Base-by-base conservation (phyloP, 2,329 filamentous ascomycete genomes). In the Aureobasidium melanogenum region DNA sequence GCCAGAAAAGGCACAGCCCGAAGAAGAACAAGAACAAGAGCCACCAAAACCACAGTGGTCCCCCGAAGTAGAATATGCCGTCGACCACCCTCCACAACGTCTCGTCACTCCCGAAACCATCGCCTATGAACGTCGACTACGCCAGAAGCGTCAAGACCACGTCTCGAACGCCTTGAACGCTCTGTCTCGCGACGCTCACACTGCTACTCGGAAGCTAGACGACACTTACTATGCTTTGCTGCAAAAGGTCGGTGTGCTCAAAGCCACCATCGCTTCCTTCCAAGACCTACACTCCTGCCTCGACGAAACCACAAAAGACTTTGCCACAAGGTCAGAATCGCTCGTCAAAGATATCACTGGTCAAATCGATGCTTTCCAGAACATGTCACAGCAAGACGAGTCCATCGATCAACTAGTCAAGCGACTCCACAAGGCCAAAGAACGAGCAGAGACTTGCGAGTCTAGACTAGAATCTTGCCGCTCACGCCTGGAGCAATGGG, bases 281-380 rank as follows among this genome's bases (percentile, higher is more conserved):
- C 85, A 85, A 68, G 84, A 88, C 66, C 79, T 93, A n/a, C 84
- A 86, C 0, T 76, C 76, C 32, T 77, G 83, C 67, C 85, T 86
- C 6, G 80, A 79, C 59, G 78, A 82, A 56, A 77, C 87, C 9
- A 81, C 83, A 63, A 74, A 75, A 17, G 78, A 76, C 50, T 91
- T 92, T 68, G 75, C 81, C 62, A 72, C 74, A 19, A 85, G 89
- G 55, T 79, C 69, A 0, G 74, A 93, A 66, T 87, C 92, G 67
- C 79, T 96, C 30, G 90, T 97, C 69, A 88, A 87, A 68, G 90
- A 95, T 69, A 79, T 90, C 43, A 80, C 54, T 75, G 76, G 79
- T 22, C 82, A 80, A 66, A 80, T 80, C 48, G 76, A 75, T 62
- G 70, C 73, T 60, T 68, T 72, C 36, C 80, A 82, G 17, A 78